Conservation (phyloP, 1,284 basidiomycete genomes). For the Phellopilus nigrolimitatus region DNA sequence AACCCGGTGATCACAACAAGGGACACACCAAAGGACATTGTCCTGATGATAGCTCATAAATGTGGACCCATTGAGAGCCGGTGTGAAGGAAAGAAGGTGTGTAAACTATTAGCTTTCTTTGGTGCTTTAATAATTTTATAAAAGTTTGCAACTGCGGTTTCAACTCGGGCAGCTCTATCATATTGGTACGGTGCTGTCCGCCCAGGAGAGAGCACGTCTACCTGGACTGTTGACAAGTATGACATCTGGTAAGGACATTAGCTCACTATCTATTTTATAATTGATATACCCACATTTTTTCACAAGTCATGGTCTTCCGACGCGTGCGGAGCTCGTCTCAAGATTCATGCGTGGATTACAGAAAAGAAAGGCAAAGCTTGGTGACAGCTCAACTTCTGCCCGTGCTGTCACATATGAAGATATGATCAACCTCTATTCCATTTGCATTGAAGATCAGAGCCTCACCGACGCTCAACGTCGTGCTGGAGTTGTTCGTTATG, state of each 20-base stretch:
- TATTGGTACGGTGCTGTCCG: constrained; percentile 21
- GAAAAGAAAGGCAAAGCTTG: constrained; percentile 24
- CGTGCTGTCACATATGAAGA: constrained; percentile 22
- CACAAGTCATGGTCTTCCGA: constrained; percentile 23
- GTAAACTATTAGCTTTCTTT: background rate
- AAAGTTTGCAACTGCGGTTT: constrained; percentile 26
- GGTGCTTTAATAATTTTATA: background rate
- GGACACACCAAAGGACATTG: constrained; percentile 19
- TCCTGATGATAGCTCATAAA: constrained; percentile 18
- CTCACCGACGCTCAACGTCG: constrained; percentile 14
- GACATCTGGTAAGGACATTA: constrained; percentile 21
- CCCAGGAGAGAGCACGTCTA: constrained; percentile 21
- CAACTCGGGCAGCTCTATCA: constrained; percentile 25
- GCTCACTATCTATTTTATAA: background rate
- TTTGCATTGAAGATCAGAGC: constrained; percentile 16
- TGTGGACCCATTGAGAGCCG: constrained; percentile 17
- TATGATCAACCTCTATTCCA: constrained; percentile 24
- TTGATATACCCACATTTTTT: background rate
- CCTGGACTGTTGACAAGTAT: constrained; percentile 22
- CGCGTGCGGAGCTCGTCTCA: constrained; percentile 16
- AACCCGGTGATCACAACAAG: constrained; percentile 10
- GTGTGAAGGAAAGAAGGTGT: constrained; percentile 20
- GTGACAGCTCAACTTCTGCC: constrained; percentile 24
- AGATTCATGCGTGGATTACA: constrained; percentile 26
- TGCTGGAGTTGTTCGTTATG: constrained; percentile 23